Base-by-base conservation (phyloP, 768 basidiomycete genomes). In the Fomitopsis pulvina region DNA sequence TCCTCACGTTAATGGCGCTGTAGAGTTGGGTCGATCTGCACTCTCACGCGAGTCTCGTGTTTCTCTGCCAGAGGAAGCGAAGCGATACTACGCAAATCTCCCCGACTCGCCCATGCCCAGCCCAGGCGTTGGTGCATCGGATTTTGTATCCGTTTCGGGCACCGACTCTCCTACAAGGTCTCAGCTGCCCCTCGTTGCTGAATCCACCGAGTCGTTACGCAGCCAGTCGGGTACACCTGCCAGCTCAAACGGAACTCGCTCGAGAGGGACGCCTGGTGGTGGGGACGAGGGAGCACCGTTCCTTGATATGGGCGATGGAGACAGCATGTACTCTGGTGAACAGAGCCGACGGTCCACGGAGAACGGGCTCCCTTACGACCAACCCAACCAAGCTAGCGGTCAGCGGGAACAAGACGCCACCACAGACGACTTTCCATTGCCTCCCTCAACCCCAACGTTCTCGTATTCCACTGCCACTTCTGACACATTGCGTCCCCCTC, bases 1-100 rank as follows among this genome's bases (percentile, higher is more conserved):
- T 20, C 41, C 49, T 5, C 39, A 50, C 46, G 1, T 37, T 71
- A 60, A 53, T 39, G 53, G 55, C 4, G 50, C 10, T 54, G 21
- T 24, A n/a, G n/a, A n/a, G n/a, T n/a, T n/a, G 62, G 45, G 60
- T 61, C 52, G 63, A 66, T 20, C 5, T 63, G 63, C n/a, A 62
- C 56, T 71, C 16, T 77, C 78, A n/a, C 77, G 83, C 48, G 83
- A 83, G 45, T 88, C 85, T 8, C 75, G 77, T 21, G 77, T 84
- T 44, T 79, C 83, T 28, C 71, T 89, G 30, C 85, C 88, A 1
- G 86, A 89, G 48, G 89, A 91, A 63, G 83, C 87, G 14, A 79
- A 73, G 54, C 80, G 77, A 42, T 89, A 87, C 59, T 83, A 87
- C 49, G 73, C 79, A 30, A 79, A 75, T 57, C 81, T 86, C 76